These are phyloP conservation scores for Phytophthora niederhauseri DNA, from an alignment of 352 stramenopile species.

Conservation along the genomic window DNA sequence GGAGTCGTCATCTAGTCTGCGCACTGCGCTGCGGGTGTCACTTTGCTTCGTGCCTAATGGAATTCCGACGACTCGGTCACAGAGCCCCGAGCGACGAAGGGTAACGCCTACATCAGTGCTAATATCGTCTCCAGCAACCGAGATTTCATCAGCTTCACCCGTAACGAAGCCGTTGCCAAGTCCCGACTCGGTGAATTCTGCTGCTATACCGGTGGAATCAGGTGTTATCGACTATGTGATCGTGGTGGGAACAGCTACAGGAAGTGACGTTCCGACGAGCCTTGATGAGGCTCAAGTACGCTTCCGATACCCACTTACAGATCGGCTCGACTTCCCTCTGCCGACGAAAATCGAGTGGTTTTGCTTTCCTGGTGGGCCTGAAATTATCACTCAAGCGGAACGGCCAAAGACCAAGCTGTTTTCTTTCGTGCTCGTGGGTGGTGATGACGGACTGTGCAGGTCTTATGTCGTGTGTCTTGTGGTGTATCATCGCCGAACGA, in stretches of 20 bases:
- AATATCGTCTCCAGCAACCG: constrained; percentile 37
- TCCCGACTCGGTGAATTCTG: constrained; percentile 3
- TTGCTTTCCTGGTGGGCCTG: constrained; percentile 75
- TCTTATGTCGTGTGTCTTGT: constrained; percentile 79
- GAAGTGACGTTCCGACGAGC: not conserved
- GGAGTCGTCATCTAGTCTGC: constrained; percentile 51
- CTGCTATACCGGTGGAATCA: constrained; percentile 47
- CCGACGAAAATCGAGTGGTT: constrained; percentile 92
- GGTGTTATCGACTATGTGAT: constrained; percentile 85
- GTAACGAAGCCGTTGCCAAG: constrained; percentile 36
- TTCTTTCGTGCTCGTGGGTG: constrained; percentile 82
- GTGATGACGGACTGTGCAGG: constrained; percentile 67
- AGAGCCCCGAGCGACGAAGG: constrained; percentile 26
- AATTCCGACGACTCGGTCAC: constrained; percentile 10
- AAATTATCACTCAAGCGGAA: constrained; percentile 54
- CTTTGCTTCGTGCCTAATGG: constrained; percentile 66
- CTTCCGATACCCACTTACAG: constrained; percentile 62
- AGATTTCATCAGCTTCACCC: not conserved
- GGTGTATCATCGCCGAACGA: constrained; percentile 57
- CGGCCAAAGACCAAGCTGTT: constrained; percentile 66
- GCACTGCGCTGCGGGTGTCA: constrained; percentile 71
- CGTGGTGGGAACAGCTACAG: constrained; percentile 49
- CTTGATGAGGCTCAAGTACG: constrained; percentile 62
- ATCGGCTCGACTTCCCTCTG: constrained; percentile 66
- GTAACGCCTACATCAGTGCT: constrained; percentile 29